Percentiles rank a stretch among this genome's conserved stretches.
Conservation (phyloP, 805 yeast species). For the Starmerella scarabaei region DNA sequence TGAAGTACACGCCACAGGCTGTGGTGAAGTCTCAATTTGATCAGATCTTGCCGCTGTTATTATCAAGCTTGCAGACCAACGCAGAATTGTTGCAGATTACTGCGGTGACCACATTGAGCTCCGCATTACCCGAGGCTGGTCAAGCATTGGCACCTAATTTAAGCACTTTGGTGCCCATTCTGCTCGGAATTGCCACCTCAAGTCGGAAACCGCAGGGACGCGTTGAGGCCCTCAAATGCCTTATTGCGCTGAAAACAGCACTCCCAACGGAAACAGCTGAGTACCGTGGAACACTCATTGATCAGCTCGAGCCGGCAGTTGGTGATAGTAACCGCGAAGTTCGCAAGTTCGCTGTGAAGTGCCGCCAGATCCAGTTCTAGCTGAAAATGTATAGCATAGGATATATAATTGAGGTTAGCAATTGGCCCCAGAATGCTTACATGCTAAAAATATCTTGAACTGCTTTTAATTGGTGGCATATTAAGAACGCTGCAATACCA, state of each 20-base stretch:
- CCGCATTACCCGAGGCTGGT: slow-evolving; percentile 9
- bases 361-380: slow-evolving; percentile 42
- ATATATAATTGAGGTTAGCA: too few relatives aligned
- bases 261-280: slow-evolving; percentile 1
- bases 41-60: slow-evolving; percentile 54
- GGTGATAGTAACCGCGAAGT: slow-evolving; percentile 67
- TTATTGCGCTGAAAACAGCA: slow-evolving; percentile 5
- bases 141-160: slow-evolving; percentile 2
- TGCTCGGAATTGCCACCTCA: slow-evolving; percentile 1
- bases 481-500: too few relatives aligned
- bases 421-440: too few relatives aligned
- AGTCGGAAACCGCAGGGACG: slow-evolving; percentile 2
- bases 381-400: neutral
- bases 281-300: slow-evolving; percentile 30
- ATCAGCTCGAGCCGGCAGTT: slow-evolving; percentile 38
- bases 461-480: too few relatives aligned
- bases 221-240: slow-evolving; percentile 3
- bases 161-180: slow-evolving; percentile 1
- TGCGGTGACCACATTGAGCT: slow-evolving; percentile 2
- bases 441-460: too few relatives aligned
- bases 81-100: slow-evolving; percentile 18
- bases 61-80: slow-evolving; percentile 45
- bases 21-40: slow-evolving; percentile 54
- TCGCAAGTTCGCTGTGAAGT: slow-evolving; percentile 62
- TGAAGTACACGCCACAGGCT: slow-evolving; percentile 49